Evolutionary conservation across 495 filamentous ascomycete genomes (phyloP).

Genomic region (Podospora didyma): DNA sequence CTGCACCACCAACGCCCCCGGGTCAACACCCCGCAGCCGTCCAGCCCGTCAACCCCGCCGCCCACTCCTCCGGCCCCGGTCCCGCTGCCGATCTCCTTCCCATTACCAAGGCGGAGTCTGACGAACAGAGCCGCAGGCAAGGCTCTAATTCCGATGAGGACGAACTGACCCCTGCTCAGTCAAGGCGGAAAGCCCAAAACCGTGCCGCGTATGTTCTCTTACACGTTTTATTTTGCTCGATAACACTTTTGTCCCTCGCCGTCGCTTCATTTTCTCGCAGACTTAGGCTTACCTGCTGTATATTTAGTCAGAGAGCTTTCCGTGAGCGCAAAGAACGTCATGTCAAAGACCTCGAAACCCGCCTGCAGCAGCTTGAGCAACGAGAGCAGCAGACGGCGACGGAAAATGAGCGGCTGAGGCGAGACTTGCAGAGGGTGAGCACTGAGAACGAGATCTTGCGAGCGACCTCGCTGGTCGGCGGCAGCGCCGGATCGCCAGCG

Average conservation of each 20-base stretch:
- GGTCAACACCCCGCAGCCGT: conserved; percentile 21
- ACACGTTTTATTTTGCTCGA: conserved; percentile 1
- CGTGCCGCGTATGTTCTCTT: conserved; percentile 77
- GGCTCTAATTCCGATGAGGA: conserved; percentile 52
- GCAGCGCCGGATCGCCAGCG: conserved; percentile 19
- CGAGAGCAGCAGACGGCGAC: conserved; percentile 35
- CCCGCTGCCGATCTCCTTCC: conserved; percentile 29
- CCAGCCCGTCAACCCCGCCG: conserved; percentile 26
- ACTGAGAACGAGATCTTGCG: conserved; percentile 94
- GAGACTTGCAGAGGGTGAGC: conserved; percentile 69
- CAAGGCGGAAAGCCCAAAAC: conserved; percentile 90
- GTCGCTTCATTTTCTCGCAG: conserved; percentile 2
- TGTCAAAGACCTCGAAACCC: conserved; percentile 86
- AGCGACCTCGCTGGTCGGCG: conserved; percentile 55
- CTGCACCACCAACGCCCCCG: conserved; percentile 40
- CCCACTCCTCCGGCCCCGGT: conserved; percentile 17
- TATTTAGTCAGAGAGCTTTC: conserved; percentile 82
- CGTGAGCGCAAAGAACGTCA: conserved; percentile 94
- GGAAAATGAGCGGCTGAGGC: conserved; percentile 82
- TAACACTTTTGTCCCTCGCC: neutral
- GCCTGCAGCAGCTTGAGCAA: conserved; percentile 70
- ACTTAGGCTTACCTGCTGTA: conserved; percentile 3
- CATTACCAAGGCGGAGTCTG: conserved; percentile 35
- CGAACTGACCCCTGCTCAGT: conserved; percentile 71
- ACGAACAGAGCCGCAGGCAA: conserved; percentile 39